phyloP scores from a whole-genome alignment of 140 eudicot species.

The Stevia rebaudiana region DNA sequence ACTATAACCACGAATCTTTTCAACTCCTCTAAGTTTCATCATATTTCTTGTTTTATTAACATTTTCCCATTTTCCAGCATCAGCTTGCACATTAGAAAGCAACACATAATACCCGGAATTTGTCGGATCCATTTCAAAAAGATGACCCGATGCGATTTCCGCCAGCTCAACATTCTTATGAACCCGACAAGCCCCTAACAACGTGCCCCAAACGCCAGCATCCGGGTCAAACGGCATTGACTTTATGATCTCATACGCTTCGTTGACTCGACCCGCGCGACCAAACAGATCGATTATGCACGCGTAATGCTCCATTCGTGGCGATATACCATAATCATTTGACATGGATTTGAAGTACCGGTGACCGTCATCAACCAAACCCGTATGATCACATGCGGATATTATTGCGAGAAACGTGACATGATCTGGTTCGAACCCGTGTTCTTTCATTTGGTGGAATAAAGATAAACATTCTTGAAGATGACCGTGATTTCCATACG shows the following conservation, averaged over 20 bases:
- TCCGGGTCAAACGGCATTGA: conserved; percentile 70
- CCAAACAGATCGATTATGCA: conserved; percentile 59
- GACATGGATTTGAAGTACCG: conserved; percentile 46
- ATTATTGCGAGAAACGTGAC: conserved; percentile 69
- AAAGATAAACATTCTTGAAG: conserved; percentile 42
- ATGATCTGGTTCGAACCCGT: conserved; percentile 55
- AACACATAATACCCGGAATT: conserved; percentile 73
- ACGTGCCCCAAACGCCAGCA: conserved; percentile 72
- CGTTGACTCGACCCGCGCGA: conserved; percentile 57
- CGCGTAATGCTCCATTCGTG: conserved; percentile 69
- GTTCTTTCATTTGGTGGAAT: conserved; percentile 42
- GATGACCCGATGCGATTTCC: conserved; percentile 53
- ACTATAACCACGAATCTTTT: conserved; percentile 67
- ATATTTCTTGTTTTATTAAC: conserved; percentile 46
- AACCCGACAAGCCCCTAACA: conserved; percentile 61
- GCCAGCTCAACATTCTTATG: conserved; percentile 78
- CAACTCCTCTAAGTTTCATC: conserved; percentile 66
- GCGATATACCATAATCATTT: conserved; percentile 35
- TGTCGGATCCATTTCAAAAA: conserved; percentile 58
- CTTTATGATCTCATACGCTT: conserved; percentile 39
- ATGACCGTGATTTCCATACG: conserved; percentile 70
- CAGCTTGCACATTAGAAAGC: conserved; percentile 61
- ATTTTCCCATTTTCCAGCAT: conserved; percentile 57
- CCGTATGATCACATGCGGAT: conserved; percentile 80
- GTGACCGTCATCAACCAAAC: conserved; percentile 60